These are phyloP conservation scores for Francoa sonchifolia DNA, from an alignment of 441 rosid genomes.

Conservation along the genomic window DNA sequence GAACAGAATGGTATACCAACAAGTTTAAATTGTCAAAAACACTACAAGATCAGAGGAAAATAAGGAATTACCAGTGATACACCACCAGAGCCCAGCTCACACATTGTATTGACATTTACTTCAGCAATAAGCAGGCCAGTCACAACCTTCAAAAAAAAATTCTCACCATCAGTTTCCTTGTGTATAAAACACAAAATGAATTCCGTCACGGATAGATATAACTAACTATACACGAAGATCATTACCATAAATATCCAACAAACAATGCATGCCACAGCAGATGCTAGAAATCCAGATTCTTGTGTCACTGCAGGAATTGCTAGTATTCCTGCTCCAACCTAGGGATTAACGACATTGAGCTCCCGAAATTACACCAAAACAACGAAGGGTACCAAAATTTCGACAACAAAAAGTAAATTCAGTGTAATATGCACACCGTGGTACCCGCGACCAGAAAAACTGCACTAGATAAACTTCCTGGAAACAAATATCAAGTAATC, in stretches of 20 bases:
- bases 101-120: constrained; percentile 86
- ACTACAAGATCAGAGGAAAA: not conserved
- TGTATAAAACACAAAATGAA: too few species aligned
- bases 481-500: not conserved
- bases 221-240: not conserved
- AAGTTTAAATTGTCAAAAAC: not conserved
- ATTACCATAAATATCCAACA: constrained; percentile 86
- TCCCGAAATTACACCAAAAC: not conserved
- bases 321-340: constrained; percentile 93
- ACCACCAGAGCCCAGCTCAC: constrained; percentile 88
- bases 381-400: not conserved
- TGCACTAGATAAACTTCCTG: constrained; percentile 82
- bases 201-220: not conserved
- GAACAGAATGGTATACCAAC: too few species aligned
- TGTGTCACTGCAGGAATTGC: constrained; percentile 92
- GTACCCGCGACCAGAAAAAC: constrained; percentile 80
- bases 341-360: not conserved
- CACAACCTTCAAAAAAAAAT: constrained; percentile 35
- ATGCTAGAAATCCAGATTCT: constrained; percentile 79
- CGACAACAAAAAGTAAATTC: not conserved
- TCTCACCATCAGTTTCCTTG: too few species aligned
- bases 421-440: constrained; percentile 27
- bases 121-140: constrained; percentile 88
- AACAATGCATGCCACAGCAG: constrained; percentile 58
- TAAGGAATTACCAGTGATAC: constrained; percentile 54